Evolutionary conservation across 768 basidiomycete genomes (phyloP), one percentile per base, ranked within the genome.

Genomic region (Podaxis sp.): DNA sequence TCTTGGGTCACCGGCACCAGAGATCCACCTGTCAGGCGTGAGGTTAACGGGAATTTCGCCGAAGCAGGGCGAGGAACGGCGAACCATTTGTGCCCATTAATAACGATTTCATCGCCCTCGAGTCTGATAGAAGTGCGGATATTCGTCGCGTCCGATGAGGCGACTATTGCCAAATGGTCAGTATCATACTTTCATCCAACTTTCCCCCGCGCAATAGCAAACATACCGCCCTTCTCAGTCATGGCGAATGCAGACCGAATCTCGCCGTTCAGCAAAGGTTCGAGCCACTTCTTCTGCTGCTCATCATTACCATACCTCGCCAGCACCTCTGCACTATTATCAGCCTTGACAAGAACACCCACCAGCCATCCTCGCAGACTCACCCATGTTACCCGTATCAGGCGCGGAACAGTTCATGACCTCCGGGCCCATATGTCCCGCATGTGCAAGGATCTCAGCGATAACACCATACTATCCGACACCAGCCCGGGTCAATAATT

Each of bases 341-440:
- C 36, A 48, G n/a, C 28, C 33, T 15, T 17, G 15, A 46, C 44
- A 46, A 46, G 40, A 44, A 33, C 39, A 40, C 49, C 12, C 39
- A n/a, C 44, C 8, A 26, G 40, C 38, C 38, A 38, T 2, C 52
- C 4, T 24, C 48, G 9, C 33, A 33, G 33, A 74, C 84, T 40
- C 67, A 93, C 94, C 95, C 95, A 98, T 98, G 74, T 98, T 98
- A 1, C 96, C 96, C 4, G 96, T 99, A 75, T 99, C 96, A 33
- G 96, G 96, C 13, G 96, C 95, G 26, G 95, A 88, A 76, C 95
- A 99, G 71, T 99, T 99, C 61, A 92, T 87, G 12, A 84, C 87
- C 77, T 98, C 89, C 22, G 96, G 87, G 2, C 90, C 93, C 55
- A 95, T 76, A 66, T 88, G 88, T 8, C 90, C 89, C 22, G 84